Conservation (phyloP, 768 basidiomycete species). For the Lactarius vividus region DNA sequence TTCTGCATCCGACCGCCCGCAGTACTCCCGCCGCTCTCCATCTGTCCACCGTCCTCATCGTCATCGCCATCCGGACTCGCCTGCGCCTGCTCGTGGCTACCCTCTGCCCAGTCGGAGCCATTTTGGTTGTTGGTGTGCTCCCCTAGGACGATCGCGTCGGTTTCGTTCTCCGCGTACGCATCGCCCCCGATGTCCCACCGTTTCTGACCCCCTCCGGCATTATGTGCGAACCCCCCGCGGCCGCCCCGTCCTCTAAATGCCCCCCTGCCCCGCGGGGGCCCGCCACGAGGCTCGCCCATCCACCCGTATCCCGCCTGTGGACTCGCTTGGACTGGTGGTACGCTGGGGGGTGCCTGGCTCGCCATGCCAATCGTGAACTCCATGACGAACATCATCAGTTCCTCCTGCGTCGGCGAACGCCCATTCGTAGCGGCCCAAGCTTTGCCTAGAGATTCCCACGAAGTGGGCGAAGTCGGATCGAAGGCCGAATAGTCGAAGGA, state of each 20-base stretch:
- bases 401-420: constrained; percentile 64
- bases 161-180: constrained; percentile 36
- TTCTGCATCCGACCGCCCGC: constrained; percentile 53
- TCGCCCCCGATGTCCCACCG: constrained; percentile 37
- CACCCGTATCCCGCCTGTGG: constrained; percentile 20
- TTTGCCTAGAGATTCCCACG: constrained; percentile 79
- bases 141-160: constrained; percentile 61
- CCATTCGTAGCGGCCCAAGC: constrained; percentile 74
- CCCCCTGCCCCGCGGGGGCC: constrained; percentile 36
- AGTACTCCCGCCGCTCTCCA: constrained; percentile 16
- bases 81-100: constrained; percentile 10
- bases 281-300: constrained; percentile 15
- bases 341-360: not conserved
- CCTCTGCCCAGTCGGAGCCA: constrained; percentile 24
- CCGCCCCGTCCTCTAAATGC: constrained; percentile 36
- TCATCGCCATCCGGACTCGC: constrained; percentile 14
- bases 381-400: constrained; percentile 75
- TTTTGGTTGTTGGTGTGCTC: constrained; percentile 38
- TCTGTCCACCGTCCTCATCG: not conserved
- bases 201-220: constrained; percentile 40
- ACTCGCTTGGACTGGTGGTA: constrained; percentile 4
- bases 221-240: constrained; percentile 37
- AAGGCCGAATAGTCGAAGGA: constrained; percentile 69
- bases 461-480: constrained; percentile 66
- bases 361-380: constrained; percentile 33